phyloP scores from a whole-genome alignment of 2,329 filamentous ascomycete species.

The Trichoderma guizhouense region DNA sequence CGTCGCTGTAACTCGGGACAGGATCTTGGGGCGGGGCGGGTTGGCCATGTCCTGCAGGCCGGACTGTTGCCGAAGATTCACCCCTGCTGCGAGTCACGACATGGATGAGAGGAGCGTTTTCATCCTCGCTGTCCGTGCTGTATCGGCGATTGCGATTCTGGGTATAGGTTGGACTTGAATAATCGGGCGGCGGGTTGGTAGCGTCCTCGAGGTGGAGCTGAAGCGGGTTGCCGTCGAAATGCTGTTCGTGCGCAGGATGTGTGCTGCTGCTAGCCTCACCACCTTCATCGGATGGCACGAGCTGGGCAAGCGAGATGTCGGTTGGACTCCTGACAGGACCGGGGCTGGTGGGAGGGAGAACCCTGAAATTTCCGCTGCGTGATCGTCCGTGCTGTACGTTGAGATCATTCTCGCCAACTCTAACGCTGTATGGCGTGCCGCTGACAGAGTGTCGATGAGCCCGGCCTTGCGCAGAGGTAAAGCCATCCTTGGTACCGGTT shows the following conservation, averaged over 20 bases:
- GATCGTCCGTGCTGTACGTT: constrained; percentile 68
- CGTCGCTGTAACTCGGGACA: constrained; percentile 80
- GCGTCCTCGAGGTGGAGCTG: constrained; percentile 50
- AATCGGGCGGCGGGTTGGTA: constrained; percentile 66
- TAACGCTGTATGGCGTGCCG: constrained; percentile 37
- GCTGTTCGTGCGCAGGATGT: constrained; percentile 25
- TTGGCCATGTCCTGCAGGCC: constrained; percentile 25
- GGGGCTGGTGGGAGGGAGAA: constrained; percentile 75
- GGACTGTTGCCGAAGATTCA: constrained; percentile 43
- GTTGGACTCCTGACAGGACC: constrained; percentile 89
- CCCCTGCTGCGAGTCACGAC: constrained; percentile 50
- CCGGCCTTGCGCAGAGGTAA: constrained; percentile 42
- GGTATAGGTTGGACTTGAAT: constrained; percentile 60
- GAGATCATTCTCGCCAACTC: constrained; percentile 44
- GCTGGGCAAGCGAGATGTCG: constrained; percentile 88
- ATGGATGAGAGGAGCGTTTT: constrained; percentile 51
- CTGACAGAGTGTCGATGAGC: constrained; percentile 46
- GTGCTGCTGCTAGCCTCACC: constrained; percentile 53
- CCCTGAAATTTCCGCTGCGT: constrained; percentile 73
- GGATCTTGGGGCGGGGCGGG: constrained; percentile 38
- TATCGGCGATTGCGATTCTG: constrained; percentile 52
- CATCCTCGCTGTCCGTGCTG: constrained; percentile 55
- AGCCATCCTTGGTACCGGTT: constrained; percentile 66
- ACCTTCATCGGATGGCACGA: constrained; percentile 68
- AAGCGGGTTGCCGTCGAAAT: constrained; percentile 37